phyloP scores from a whole-genome alignment of 2,329 filamentous ascomycete genomes.

The Penicillium aurantiogriseum region DNA sequence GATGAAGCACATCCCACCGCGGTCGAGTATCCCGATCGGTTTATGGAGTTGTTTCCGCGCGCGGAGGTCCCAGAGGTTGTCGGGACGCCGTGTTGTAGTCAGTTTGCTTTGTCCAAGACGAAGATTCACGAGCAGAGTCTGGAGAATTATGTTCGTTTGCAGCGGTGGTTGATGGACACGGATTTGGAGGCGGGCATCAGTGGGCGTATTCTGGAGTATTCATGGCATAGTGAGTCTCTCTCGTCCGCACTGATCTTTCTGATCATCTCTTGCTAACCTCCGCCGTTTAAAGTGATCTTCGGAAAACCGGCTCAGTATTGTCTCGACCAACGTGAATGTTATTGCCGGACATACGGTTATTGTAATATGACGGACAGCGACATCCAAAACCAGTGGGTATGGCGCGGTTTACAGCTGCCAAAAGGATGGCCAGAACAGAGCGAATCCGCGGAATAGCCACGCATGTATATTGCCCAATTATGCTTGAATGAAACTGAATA shows the following conservation, averaged over 20 bases:
- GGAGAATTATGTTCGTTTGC: constrained; percentile 47
- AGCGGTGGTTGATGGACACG: constrained; percentile 50
- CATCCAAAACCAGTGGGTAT: constrained; percentile 22
- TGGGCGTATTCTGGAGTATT: constrained; percentile 54
- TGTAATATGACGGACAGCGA: constrained; percentile 24
- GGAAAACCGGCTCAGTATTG: constrained; percentile 25
- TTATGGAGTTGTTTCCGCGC: constrained; percentile 45
- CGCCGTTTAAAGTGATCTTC: constrained; percentile 22
- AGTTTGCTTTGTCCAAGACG: constrained; percentile 50
- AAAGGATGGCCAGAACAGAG: constrained; percentile 17
- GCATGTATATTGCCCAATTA: background rate
- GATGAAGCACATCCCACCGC: constrained; percentile 27
- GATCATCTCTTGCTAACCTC: background rate
- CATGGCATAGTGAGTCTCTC: constrained; percentile 54
- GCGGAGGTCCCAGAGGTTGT: constrained; percentile 41
- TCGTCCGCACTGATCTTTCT: background rate
- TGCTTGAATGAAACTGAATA: constrained; percentile 1
- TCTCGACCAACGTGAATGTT: constrained; percentile 19
- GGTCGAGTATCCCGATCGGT: constrained; percentile 35
- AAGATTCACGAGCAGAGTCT: constrained; percentile 44
- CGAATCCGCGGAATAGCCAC: background rate
- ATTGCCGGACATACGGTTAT: constrained; percentile 27
- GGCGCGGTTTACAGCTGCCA: constrained; percentile 21
- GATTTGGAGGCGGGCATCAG: constrained; percentile 46
- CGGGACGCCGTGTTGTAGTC: constrained; percentile 52